Percentiles rank a stretch among this genome's conserved stretches.
Evolutionary conservation across 108 stramenopile genomes (phyloP).

Genomic region (Epithemia pelagica): DNA sequence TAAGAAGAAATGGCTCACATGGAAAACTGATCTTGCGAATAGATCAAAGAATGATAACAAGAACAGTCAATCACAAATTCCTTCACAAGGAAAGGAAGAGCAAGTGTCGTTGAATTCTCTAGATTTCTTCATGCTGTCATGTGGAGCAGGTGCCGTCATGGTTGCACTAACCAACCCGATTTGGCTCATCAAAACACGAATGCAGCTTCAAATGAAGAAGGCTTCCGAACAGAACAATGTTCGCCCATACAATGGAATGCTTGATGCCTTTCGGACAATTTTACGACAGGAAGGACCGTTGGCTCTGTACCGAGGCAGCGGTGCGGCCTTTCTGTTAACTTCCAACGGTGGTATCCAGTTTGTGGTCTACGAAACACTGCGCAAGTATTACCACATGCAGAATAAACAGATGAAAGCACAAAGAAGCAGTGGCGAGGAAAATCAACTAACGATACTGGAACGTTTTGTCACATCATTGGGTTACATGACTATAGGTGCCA

Average conservation of each 20-base stretch:
- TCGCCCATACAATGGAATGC: slow-evolving; percentile 66
- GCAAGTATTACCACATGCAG: slow-evolving; percentile 52
- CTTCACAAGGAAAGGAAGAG: not conserved
- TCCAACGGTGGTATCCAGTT: slow-evolving; percentile 98
- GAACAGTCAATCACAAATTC: slow-evolving; percentile 6
- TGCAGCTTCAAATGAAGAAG: slow-evolving; percentile 89
- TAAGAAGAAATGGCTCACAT: slow-evolving; percentile 45
- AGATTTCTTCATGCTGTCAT: slow-evolving; percentile 65
- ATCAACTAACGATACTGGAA: slow-evolving; percentile 21
- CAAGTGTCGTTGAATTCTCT: slow-evolving; percentile 29
- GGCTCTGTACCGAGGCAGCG: slow-evolving; percentile 92
- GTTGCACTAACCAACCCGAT: slow-evolving; percentile 95
- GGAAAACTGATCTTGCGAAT: not conserved
- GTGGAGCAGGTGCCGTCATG: slow-evolving; percentile 76
- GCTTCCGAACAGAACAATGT: slow-evolving; percentile 18
- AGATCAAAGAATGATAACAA: not conserved
- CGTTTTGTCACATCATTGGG: slow-evolving; percentile 7
- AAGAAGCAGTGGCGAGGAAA: not conserved
- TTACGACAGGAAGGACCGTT: slow-evolving; percentile 84
- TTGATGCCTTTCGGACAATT: slow-evolving; percentile 75
- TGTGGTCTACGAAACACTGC: slow-evolving; percentile 92
- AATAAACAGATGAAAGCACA: slow-evolving; percentile 17
- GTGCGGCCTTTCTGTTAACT: slow-evolving; percentile 89
- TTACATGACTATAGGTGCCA: not conserved
- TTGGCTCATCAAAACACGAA: slow-evolving; percentile 96